These are phyloP conservation scores for Daedaleopsis nitida DNA, from an alignment of 768 basidiomycete species.

Conservation along the genomic window DNA sequence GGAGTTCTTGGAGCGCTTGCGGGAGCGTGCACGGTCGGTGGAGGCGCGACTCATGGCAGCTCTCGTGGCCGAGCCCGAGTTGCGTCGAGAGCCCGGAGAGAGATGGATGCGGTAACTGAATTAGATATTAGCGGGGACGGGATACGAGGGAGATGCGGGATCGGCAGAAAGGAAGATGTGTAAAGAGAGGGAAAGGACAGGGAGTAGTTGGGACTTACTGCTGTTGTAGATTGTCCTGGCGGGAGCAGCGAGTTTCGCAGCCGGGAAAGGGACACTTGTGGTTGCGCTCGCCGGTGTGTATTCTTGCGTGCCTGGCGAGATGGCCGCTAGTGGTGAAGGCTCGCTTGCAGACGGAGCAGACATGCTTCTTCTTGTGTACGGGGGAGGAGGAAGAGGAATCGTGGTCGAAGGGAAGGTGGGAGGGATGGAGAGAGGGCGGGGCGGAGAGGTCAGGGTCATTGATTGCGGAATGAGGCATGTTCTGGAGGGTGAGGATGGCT, in stretches of 20 bases:
- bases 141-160: neutral
- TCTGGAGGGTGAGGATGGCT: constrained; percentile 1
- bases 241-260: constrained; percentile 86
- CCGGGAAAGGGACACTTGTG: constrained; percentile 96
- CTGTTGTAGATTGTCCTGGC: constrained; percentile 84
- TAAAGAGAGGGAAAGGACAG: neutral
- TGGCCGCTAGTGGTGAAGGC: constrained; percentile 90
- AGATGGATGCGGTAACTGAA: constrained; percentile 78
- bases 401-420: constrained; percentile 3
- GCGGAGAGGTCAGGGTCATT: constrained; percentile 7
- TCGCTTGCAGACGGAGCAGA: constrained; percentile 73
- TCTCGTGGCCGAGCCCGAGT: constrained; percentile 55
- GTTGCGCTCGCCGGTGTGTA: constrained; percentile 91
- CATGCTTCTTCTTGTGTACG: constrained; percentile 41
- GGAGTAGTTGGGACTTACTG: constrained; percentile 42
- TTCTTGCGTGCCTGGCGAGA: constrained; percentile 82
- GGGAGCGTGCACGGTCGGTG: constrained; percentile 14
- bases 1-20: constrained; percentile 19
- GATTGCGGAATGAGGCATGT: constrained; percentile 3
- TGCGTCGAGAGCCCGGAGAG: constrained; percentile 75
- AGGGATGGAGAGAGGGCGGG: neutral
- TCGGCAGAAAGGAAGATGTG: neutral
- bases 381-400: neutral
- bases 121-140: constrained; percentile 7
- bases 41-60: constrained; percentile 54